Evolutionary conservation across 1,284 basidiomycete genomes (phyloP).

Genomic region (Microbotryum intermedium): DNA sequence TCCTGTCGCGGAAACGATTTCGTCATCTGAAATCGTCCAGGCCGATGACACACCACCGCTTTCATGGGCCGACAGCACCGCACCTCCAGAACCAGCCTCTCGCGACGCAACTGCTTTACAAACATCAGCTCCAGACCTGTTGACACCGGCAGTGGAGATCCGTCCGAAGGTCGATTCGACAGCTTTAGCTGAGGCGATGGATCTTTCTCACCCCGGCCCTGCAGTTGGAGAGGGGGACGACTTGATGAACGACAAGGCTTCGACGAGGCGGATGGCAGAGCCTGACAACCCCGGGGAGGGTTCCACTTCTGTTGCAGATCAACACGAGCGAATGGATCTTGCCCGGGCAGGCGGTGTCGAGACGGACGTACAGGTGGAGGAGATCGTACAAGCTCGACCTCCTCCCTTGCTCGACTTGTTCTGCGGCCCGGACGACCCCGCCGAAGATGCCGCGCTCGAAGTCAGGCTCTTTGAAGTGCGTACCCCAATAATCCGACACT

Average conservation of each 20-base stretch:
- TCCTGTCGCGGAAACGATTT: too few relatives aligned
- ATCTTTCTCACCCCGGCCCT: too few relatives aligned
- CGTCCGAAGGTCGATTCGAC: constrained; percentile 6
- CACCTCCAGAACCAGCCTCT: too few relatives aligned
- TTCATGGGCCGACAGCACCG: too few relatives aligned
- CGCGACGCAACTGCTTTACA: too few relatives aligned
- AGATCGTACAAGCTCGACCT: too few relatives aligned
- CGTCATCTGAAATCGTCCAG: too few relatives aligned
- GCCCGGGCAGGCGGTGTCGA: background rate
- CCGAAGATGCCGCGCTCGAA: background rate
- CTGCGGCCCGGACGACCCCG: background rate
- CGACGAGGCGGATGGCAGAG: background rate
- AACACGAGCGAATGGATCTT: background rate
- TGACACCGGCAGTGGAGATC: constrained; percentile 14
- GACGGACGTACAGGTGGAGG: background rate
- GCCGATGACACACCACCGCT: too few relatives aligned
- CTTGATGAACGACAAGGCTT: background rate
- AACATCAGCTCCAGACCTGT: background rate
- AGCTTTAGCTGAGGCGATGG: constrained; percentile 17
- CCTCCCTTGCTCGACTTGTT: background rate
- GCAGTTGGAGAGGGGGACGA: background rate
- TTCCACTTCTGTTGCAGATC: too few relatives aligned
- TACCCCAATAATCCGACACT: too few relatives aligned
- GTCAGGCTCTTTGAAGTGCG: constrained; percentile 7
- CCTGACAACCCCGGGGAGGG: background rate